Evolutionary conservation across 2,329 filamentous ascomycete genomes (phyloP), one percentile per base, ranked within the genome.

Genomic region (Fusarium praegraminearum): DNA sequence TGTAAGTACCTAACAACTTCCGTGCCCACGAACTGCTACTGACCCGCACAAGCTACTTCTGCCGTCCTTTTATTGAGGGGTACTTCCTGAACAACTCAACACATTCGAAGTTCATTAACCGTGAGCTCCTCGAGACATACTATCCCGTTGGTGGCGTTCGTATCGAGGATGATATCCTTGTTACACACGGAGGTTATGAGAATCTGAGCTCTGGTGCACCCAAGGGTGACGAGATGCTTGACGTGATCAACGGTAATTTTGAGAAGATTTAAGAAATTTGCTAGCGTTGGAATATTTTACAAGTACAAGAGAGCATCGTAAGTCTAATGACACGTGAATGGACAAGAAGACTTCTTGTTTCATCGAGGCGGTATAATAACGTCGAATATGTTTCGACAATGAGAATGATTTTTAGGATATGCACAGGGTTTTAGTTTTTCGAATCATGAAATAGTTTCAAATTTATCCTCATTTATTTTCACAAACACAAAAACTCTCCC

Each of bases 131-230:
- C 50, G 88, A 90, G 64, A 83, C 82, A 67, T 95, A 91, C 78
- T 95, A 92, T 83, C 82, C 81, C 28, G 90, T 98, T 1, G 96
- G 95, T 18, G 96, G 96, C 35, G 93, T 97, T 28, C 87, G 96
- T 47, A 97, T 98, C 65, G 96, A 99, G 81, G 94, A 98, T 76
- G 93, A 95, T 78, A 86, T 98, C 40, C 83, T 96, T 24, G 89
- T 98, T 49, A 96, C 91, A 2, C 84, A 91, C 65, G 83, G 87
- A 26, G 94, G 94, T 0, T 89, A 89, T 74, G 94, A 98, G 80
- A 97, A 97, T 76, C 76, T 98, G 77, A 97, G 94, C 2, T 86
- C 86, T 2, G 70, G 68, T 20, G 91, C 91, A 32, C 92, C 93
- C 1, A 97, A 97, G 82, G 88, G 89, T 3, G 85, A 91, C 54